Base-by-base conservation (phyloP, 2,329 filamentous ascomycete species). In the Emmonsiellopsis sp. region DNA sequence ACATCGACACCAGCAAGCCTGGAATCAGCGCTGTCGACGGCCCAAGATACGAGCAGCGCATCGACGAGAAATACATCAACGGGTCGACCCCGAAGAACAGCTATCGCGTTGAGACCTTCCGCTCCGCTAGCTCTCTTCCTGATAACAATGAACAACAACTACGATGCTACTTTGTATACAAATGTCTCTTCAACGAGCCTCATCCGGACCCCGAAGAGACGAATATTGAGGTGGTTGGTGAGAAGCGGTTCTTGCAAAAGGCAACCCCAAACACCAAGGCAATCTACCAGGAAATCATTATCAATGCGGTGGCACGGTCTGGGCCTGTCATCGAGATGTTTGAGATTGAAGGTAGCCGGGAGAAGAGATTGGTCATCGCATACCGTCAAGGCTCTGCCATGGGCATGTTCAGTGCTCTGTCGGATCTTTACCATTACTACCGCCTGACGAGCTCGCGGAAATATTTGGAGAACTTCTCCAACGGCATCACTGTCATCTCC, bases 391-490 rank as follows among this genome's bases (percentile, higher is more conserved):
- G 91, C 58, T 95, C 92, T 14, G 93, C 93, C 33, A 80, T 89
- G 62, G 93, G 93, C 58, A 77, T 98, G 64, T 98, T 98, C 80
- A 95, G 91, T 62, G 90, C 93, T 32, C 75, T 98, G 62, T 95
- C 88, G 59, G 91, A 97, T 69, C 78, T 98, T 39, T 98, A 98
- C 76, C 93, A 98, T 75, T 97, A 96, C 81, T 98, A 98, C 67
- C 92, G 93, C 43, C 81, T 97, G 57, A 98, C 93, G 2, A 95
- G 88, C 65, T 93, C 93, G 32, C 82, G 93, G 62, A 98, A 98
- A 76, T 98, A 98, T 66, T 87, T 98, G 47, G 88, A 98, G 74
- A 93, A 97, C 74, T 98, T 98, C 78, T 93, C 91, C 65, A 98
- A 98, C 71, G 93, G 93, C 57, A 94, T 96, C 68, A 95, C 89